phyloP scores from a whole-genome alignment of 257 asterid genomes.

The Striga asiatica region DNA sequence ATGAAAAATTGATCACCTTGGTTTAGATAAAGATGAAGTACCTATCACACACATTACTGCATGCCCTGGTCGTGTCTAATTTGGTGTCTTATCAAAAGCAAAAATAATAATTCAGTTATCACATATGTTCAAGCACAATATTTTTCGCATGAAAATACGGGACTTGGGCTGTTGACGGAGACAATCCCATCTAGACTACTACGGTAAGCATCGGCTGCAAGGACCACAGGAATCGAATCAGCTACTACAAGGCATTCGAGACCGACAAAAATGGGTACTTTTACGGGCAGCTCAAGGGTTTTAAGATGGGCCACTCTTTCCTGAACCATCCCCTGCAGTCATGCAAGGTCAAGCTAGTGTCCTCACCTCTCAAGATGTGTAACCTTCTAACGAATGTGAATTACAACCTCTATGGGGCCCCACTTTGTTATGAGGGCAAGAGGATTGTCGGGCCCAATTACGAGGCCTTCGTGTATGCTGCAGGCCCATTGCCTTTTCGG shows the following conservation, averaged over 20 bases:
- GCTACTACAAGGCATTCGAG: slow-evolving; percentile 60
- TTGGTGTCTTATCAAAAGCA: too few species aligned
- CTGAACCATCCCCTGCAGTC: slow-evolving; percentile 89
- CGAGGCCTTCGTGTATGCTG: slow-evolving; percentile 62
- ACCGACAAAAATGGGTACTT: slow-evolving; percentile 59
- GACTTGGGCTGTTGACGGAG: too few species aligned
- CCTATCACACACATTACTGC: too few species aligned
- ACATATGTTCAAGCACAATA: too few species aligned
- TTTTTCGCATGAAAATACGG: too few species aligned
- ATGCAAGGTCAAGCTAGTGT: slow-evolving; percentile 61
- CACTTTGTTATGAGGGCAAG: slow-evolving; percentile 56
- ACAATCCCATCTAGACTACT: too few species aligned
- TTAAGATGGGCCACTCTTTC: slow-evolving; percentile 51
- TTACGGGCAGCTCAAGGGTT: slow-evolving; percentile 65
- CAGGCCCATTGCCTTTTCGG: slow-evolving; percentile 73
- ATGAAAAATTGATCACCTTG: too few species aligned
- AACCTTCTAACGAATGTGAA: slow-evolving; percentile 58
- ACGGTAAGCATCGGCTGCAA: slow-evolving; percentile 91
- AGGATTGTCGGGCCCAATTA: slow-evolving; percentile 34
- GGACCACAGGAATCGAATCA: slow-evolving; percentile 47
- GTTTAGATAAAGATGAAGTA: too few species aligned
- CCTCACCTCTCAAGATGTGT: slow-evolving; percentile 51
- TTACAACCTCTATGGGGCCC: slow-evolving; percentile 64
- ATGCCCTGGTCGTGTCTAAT: too few species aligned
- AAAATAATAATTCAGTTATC: too few species aligned